Base-by-base conservation (phyloP, 163 green algal species). In the Scenedesmus sp. region DNA sequence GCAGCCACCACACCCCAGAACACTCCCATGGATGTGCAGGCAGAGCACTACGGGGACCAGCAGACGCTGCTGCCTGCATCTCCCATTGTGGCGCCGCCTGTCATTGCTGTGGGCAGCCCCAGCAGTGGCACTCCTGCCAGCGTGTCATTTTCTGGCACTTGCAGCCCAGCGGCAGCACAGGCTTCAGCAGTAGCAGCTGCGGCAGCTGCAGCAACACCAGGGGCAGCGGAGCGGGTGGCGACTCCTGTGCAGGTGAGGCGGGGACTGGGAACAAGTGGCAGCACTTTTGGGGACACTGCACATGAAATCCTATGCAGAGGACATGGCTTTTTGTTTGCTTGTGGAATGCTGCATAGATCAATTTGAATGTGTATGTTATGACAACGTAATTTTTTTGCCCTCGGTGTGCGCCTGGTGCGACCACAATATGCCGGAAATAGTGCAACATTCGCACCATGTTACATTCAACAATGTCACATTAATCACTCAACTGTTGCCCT, bases 21-120 rank as follows among this genome's bases (percentile, higher is more conserved):
- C 49, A 90, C 86, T 1, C 86, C 86, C 18, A 85, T 85, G 72
- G 86, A 85, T 59, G 86, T 78, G 33, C 49, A 49, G 15, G 82
- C n/a, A 30, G 33, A 46, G 26, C 42, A 51, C 68, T 42, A n/a
- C 24, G 26, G 59, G 40, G 85, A 76, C 72, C 72, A 65, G 72
- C 30, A 83, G 68, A 51, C 33, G 44, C n/a, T 44, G 24, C 42
- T 26, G 43, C 85, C 22, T 22, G 22, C 42, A 22, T 49, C 37
- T 0, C 37, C 40, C 16, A n/a, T 83, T 35, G 35, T 83, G 20
- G 73, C 53, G 37, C 35, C 73, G 16, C 73, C 73, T 46, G 73
- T 83, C 73, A 49, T 46, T 49, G 65, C 65, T 76, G 73, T 49
- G 3, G 40, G 73, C 73, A 46, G 37, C 73, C 37, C 73, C 0